phyloP scores from a whole-genome alignment of 345 rosid species.

The Brassica juncea region DNA sequence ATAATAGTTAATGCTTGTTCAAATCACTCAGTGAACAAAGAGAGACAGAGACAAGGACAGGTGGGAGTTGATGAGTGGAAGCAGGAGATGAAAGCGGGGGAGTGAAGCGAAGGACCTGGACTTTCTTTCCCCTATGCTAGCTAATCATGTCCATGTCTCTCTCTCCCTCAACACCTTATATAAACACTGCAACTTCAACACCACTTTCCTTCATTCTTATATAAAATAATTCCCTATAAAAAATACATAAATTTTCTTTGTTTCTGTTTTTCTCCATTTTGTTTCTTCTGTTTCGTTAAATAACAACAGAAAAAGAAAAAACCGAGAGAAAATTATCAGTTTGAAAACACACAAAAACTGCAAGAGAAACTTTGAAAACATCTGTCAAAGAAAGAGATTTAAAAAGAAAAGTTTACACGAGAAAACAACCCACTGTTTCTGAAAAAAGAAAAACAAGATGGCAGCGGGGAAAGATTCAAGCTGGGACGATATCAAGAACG shows the following conservation, averaged over 20 bases:
- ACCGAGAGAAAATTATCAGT: conserved; percentile 30
- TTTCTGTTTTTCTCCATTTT: conserved; percentile 23
- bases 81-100: conserved; percentile 30
- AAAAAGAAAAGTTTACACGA: background rate
- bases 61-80: conserved; percentile 28
- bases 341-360: conserved; percentile 23
- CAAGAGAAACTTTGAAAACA: conserved; percentile 15
- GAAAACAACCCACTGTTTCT: background rate
- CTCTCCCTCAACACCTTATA: conserved; percentile 9
- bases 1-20: background rate
- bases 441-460: background rate
- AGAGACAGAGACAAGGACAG: background rate
- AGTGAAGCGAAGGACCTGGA: conserved; percentile 32
- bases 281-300: conserved; percentile 38
- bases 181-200: background rate
- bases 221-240: conserved; percentile 8
- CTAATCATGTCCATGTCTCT: background rate
- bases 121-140: conserved; percentile 11
- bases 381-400: background rate
- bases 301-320: conserved; percentile 38
- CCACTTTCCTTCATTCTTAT: conserved; percentile 13
- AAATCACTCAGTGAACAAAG: background rate
- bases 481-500: conserved; percentile 64
- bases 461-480: background rate
- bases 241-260: background rate